A percentile compares a stretch with the other conserved stretches of the same genome.
phyloP scores from a whole-genome alignment of 2,329 filamentous ascomycete genomes.

The Albifimbria verrucaria region DNA sequence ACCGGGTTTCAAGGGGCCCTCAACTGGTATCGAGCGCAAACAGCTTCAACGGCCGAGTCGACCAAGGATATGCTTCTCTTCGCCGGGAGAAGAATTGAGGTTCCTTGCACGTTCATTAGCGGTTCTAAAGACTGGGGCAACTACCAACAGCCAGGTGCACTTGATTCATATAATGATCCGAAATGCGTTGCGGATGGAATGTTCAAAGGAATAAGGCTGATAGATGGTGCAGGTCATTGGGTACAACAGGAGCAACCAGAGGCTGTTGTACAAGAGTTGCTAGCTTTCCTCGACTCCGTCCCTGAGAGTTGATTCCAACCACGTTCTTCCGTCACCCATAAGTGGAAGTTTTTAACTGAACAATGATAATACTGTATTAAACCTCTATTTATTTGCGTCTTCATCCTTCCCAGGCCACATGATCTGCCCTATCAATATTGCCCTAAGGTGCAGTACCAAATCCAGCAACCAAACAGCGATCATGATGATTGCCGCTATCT shows the following conservation, averaged over 20 bases:
- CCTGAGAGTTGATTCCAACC: neutral
- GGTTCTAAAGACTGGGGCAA: constrained; percentile 65
- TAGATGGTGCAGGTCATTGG: constrained; percentile 67
- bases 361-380: neutral
- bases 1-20: constrained; percentile 64
- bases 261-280: constrained; percentile 1
- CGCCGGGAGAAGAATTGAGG: constrained; percentile 38
- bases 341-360: neutral
- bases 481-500: constrained; percentile 15
- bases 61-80: neutral
- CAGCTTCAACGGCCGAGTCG: constrained; percentile 33
- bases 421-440: constrained; percentile 16
- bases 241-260: constrained; percentile 64
- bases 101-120: constrained; percentile 59
- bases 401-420: constrained; percentile 23
- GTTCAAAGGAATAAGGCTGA: constrained; percentile 48
- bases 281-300: neutral
- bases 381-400: constrained; percentile 7
- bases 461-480: constrained; percentile 21
- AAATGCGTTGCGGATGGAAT: constrained; percentile 41
- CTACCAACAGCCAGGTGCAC: constrained; percentile 61
- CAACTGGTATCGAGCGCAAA: constrained; percentile 65
- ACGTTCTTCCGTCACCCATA: no score
- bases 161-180: constrained; percentile 38
- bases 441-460: constrained; percentile 13